Evolutionary conservation across 176 grass and related monocot genomes (phyloP), one percentile per base, ranked within the genome.

Genomic region (Zea luxurians): DNA sequence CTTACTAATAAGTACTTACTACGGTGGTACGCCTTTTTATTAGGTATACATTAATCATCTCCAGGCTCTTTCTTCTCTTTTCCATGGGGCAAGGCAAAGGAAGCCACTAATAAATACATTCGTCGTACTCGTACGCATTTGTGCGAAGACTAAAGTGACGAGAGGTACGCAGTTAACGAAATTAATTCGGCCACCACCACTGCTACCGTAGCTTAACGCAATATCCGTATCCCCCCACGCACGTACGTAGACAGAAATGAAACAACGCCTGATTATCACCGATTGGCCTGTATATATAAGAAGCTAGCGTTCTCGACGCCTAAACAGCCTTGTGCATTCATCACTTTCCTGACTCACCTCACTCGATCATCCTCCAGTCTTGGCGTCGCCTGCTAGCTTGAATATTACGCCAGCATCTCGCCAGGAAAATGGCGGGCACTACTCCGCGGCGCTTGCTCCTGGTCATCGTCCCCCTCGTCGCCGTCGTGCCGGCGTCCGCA

Each of bases 401-500:
- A 68, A 1, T 3, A 38, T 16, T 2, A 17, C 34, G 47, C 1
- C 44, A 4, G 4, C 21, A 10, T 61, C 21, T 61, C 10, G 52
- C 20, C 8, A 10, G 21, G 10, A 61, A 60, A 4, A 91, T 96
- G 92, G 81, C 86, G 18, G 59, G 38, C 54, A 36, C 58, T 36
- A 36, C 58, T 36, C 70, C 44, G 34, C 69, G 55, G 70, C 35
- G 71, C 60, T 50, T 86, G 57, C 57, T 64, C 5, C 43, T 62
- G 70, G 44, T 74, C 80, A 42, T 85, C 61, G 47, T 83, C 45
- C 48, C 73, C 67, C 10, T 70, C 79, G 16, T 6, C 13, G 83
- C 21, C 61, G 78, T 37, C 13, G 64, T 48, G 77, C 89, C 89
- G 37, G 89, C 80, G 48, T 64, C 77, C 1, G 92, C 89, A 2